A percentile compares a stretch with the other conserved stretches of the same genome.
phyloP scores from a whole-genome alignment of 2,329 filamentous ascomycete genomes.

The Colletotrichum spinosum region DNA sequence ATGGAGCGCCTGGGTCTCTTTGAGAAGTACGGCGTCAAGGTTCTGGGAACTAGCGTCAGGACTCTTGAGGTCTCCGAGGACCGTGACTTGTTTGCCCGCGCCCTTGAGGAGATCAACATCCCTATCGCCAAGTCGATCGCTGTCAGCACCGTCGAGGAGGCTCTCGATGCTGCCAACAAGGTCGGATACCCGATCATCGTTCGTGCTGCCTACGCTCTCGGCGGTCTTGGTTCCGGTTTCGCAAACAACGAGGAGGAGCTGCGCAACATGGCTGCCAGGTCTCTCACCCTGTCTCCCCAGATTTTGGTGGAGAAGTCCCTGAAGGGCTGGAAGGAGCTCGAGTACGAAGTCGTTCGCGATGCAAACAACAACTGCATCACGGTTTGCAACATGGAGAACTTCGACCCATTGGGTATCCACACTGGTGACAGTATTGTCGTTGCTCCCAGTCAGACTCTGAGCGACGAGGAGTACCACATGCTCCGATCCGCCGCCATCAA shows the following conservation, averaged over 20 bases:
- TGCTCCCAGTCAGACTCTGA: constrained; percentile 94
- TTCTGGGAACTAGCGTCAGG: constrained; percentile 93
- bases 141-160: constrained; percentile 90
- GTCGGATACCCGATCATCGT: constrained; percentile 99
- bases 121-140: constrained; percentile 97
- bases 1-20: constrained; percentile 97
- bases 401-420: constrained; percentile 96
- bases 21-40: constrained; percentile 94
- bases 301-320: constrained; percentile 98
- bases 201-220: constrained; percentile 94
- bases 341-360: constrained; percentile 98
- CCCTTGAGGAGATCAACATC: constrained; percentile 96
- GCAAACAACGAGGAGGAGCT: constrained; percentile 95
- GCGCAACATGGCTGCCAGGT: constrained; percentile 91
- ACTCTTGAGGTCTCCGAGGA: constrained; percentile 96
- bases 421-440: constrained; percentile 99
- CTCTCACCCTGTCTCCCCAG: constrained; percentile 92
- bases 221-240: constrained; percentile 96
- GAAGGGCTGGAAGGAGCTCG: constrained; percentile 99
- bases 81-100: constrained; percentile 94
- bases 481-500: constrained; percentile 97
- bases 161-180: constrained; percentile 84
- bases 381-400: constrained; percentile 74
- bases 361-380: constrained; percentile 90
- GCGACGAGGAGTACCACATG: constrained; percentile 99